These are phyloP conservation scores for Turritis glabra DNA, from an alignment of 345 rosid genomes.

Conservation along the genomic window DNA sequence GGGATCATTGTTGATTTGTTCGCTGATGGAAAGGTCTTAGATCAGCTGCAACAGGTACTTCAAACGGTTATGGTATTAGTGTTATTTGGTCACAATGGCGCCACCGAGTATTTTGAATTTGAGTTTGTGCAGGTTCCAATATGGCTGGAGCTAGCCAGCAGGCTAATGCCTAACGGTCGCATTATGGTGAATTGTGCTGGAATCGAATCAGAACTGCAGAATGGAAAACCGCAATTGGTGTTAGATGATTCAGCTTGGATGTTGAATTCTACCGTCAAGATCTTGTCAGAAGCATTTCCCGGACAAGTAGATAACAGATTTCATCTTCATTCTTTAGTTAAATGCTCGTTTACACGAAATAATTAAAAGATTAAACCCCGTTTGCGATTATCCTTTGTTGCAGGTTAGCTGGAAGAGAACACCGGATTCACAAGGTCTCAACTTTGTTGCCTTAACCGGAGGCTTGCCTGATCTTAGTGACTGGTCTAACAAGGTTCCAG, in stretches of 20 bases:
- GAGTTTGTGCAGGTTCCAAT: slow-evolving; percentile 45
- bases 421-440: slow-evolving; percentile 51
- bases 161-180: slow-evolving; percentile 71
- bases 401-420: slow-evolving; percentile 78
- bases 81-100: background rate
- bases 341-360: background rate
- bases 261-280: slow-evolving; percentile 61
- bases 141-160: slow-evolving; percentile 62
- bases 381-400: background rate
- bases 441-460: slow-evolving; percentile 74
- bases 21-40: slow-evolving; percentile 63
- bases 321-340: slow-evolving; percentile 1
- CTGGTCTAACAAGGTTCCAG: slow-evolving; percentile 68
- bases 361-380: background rate
- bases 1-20: slow-evolving; percentile 84
- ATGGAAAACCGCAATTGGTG: slow-evolving; percentile 26
- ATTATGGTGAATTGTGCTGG: slow-evolving; percentile 90
- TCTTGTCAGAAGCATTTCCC: slow-evolving; percentile 64
- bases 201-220: slow-evolving; percentile 32
- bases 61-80: background rate
- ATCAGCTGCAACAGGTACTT: slow-evolving; percentile 67
- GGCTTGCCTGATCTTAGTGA: slow-evolving; percentile 57
- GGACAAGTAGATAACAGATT: slow-evolving; percentile 51
- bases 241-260: slow-evolving; percentile 46
- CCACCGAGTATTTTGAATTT: background rate